phyloP scores from a whole-genome alignment of 139 green algal species.

The Chlamydomonas schloesseri region DNA sequence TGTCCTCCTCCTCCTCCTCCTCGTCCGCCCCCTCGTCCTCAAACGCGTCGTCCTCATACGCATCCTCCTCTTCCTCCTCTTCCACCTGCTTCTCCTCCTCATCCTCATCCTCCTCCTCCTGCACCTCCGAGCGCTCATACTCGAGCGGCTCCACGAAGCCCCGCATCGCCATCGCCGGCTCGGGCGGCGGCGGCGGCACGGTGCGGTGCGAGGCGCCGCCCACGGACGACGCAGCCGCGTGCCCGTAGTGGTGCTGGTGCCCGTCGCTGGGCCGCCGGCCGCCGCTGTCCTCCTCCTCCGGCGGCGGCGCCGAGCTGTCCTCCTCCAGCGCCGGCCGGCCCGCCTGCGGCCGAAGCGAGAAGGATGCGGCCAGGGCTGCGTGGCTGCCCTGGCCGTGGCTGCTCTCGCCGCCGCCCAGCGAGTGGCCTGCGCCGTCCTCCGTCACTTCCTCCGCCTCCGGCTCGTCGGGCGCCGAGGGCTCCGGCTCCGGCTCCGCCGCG shows the following conservation, averaged over 20 bases:
- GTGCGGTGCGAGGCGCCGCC: no score
- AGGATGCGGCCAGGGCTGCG: no score
- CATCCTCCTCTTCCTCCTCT: neutral
- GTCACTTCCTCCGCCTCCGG: neutral
- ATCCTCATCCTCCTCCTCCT: neutral
- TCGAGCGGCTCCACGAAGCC: conserved; percentile 35
- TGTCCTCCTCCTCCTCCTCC: neutral
- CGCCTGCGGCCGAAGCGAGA: no score
- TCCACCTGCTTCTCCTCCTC: neutral
- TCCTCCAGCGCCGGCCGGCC: neutral
- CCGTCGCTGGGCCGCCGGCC: neutral
- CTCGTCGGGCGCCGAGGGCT: neutral
- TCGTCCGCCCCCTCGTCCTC: neutral
- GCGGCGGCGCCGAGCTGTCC: neutral
- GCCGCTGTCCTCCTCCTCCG: neutral
- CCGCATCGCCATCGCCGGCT: conserved; percentile 9
- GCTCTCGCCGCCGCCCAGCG: neutral
- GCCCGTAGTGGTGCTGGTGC: neutral
- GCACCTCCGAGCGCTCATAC: conserved; percentile 1
- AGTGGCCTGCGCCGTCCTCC: neutral
- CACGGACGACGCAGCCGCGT: no score
- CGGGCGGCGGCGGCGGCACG: neutral
- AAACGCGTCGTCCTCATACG: neutral
- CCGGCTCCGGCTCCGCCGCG: neutral
- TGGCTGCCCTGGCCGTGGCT: neutral